Base-by-base conservation (phyloP, 176 grass and related monocot genomes). In the Otatea glauca region DNA sequence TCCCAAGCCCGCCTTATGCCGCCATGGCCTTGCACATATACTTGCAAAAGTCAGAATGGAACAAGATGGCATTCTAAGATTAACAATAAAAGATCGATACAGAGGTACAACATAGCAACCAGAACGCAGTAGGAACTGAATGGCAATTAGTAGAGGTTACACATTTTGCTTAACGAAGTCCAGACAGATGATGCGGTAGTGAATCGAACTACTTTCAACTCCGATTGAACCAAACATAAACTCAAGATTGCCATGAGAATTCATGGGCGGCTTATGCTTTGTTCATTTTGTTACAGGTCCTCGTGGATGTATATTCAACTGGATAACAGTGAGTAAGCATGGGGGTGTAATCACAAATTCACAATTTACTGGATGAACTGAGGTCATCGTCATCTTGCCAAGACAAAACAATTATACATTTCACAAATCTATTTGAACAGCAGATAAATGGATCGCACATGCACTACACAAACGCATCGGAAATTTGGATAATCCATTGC, bases 331-430 rank as follows among this genome's bases (percentile, higher is more conserved):
- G 16, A 87, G 62, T 20, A 27, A 25, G 29, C 58, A 51, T 51
- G 42, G 27, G 61, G 51, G 12, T 7, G 21, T 84, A 87, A 87
- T 90, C 85, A 91, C 85, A 87, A 80, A 84, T 84, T 87, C 89
- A 91, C 85, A 91, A 87, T 89, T 89, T 89, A 79, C 80, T 6
- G 9, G 62, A 49, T 45, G 64, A 38, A 45, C 63, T 80, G 85
- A 84, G 84, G 68, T 74, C 79, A 24, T 18, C 49, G 9, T 76
- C 43, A 10, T 83, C 80, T 84, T 74, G 80, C 24, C 68, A 61
- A 6, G 3, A 48, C 60, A 51, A 72, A 76, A 53, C 72, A 71
- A 86, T 69, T 84, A 75, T 75, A 84, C 69, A 91, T 91, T 84
- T 70, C 75, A 91, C 75, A 75, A 35, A 87, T 41, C 81, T 87